Base-by-base conservation (phyloP, 176 grass and related monocot genomes). In the Zoysia japonica region DNA sequence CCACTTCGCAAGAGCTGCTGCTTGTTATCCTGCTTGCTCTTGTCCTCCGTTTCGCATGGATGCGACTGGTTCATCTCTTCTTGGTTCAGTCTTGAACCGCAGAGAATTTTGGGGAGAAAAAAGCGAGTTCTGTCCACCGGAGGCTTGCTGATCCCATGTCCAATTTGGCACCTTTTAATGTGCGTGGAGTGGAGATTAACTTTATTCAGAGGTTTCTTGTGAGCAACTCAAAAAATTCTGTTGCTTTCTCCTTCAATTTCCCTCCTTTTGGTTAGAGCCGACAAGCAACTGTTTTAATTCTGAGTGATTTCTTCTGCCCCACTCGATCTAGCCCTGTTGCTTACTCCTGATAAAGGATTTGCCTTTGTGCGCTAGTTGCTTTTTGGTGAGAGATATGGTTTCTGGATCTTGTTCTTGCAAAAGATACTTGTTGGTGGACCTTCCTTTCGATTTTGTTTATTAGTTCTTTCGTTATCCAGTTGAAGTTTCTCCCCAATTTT, bases 321-420 rank as follows among this genome's bases (percentile, higher is more conserved):
- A 65, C 47, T 88, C 39, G n/a, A 79, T 78, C 68, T 48, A 67
- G 42, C 39, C 44, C 7, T 45, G n/a, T 82, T 79, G 64, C 48
- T 84, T 79, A 47, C 51, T 47, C 12, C 61, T 52, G n/a, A 20
- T 59, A 46, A 82, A 80, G 77, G 43, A 19, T 19, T 16, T 6
- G 14, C 13, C 65, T 64, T 77, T 70, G 54, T 48, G 50, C 16
- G 15, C n/a, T 61, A 48, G 19, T 35, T 36, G 19, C 19, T 69
- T 54, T 73, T 47, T 70, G 56, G 42, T 15, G 69, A 75, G 47
- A 55, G n/a, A 45, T 12, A 19, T 68, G 46, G 77, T 71, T 69
- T 15, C 66, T 65, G 85, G 85, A 87, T 83, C 65, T 64, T 66
- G 8, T 79, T 69, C 2, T 69, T 68, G 13, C 35, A 13, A n/a